Percentiles rank a stretch among this genome's conserved stretches.
phyloP scores from a whole-genome alignment of 352 stramenopile species.

The Phytophthora nicotianae region DNA sequence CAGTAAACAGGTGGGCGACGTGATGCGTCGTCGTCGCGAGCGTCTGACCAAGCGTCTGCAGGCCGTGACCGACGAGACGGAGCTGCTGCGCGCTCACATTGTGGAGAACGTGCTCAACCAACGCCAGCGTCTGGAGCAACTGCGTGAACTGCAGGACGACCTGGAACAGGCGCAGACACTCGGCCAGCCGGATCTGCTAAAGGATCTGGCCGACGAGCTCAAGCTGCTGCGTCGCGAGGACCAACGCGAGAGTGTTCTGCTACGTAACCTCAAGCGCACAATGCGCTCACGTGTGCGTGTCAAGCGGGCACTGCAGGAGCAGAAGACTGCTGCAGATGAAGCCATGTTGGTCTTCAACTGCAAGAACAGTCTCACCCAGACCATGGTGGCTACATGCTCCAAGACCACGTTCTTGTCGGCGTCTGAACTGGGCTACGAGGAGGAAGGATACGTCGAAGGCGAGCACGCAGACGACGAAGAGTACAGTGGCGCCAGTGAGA shows the following conservation, averaged over 20 bases:
- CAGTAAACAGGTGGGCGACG: slow-evolving; percentile 63
- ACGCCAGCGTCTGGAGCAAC: slow-evolving; percentile 47
- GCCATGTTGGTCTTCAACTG: slow-evolving; percentile 48
- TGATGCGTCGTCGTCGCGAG: slow-evolving; percentile 58
- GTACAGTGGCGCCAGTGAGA: slow-evolving; percentile 45
- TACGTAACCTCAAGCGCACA: slow-evolving; percentile 52
- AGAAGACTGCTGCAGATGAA: slow-evolving; percentile 47
- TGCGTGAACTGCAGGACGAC: slow-evolving; percentile 60
- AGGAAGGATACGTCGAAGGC: slow-evolving; percentile 38
- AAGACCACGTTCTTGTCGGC: slow-evolving; percentile 38
- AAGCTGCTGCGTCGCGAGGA: slow-evolving; percentile 53
- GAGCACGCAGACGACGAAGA: slow-evolving; percentile 37
- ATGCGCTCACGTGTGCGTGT: slow-evolving; percentile 40
- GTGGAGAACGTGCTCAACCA: slow-evolving; percentile 59
- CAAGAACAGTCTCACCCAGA: slow-evolving; percentile 71
- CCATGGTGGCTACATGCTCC: slow-evolving; percentile 51
- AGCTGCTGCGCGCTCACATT: slow-evolving; percentile 54
- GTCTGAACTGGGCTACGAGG: slow-evolving; percentile 22
- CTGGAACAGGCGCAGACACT: slow-evolving; percentile 58
- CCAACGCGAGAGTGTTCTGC: slow-evolving; percentile 48
- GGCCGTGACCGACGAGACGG: slow-evolving; percentile 53
- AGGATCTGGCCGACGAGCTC: slow-evolving; percentile 55
- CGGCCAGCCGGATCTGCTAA: slow-evolving; percentile 52
- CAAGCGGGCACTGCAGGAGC: slow-evolving; percentile 39
- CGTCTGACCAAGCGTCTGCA: slow-evolving; percentile 50